Evolutionary conservation across 306 rosid genomes (phyloP), one percentile per base, ranked within the genome.

Genomic region (Lablab purpureus): DNA sequence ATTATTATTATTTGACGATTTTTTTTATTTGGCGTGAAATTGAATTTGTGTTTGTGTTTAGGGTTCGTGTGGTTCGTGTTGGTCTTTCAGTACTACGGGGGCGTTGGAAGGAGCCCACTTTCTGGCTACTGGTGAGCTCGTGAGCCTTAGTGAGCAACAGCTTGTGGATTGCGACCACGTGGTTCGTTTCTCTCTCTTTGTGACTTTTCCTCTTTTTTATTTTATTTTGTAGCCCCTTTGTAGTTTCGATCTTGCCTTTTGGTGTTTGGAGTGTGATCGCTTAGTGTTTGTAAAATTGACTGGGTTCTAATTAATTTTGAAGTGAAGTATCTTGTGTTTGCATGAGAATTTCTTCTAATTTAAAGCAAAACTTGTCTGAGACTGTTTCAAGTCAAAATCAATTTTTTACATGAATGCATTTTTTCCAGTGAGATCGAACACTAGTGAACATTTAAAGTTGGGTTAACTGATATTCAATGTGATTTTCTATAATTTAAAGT

Each of bases 91-190:
- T 25, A 74, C 99, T 2, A 71, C 90, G 2, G 99, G 99, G 68
- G 99, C 99, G 9, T 78, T 95, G 73, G 99, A 95, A 83, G 99
- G 99, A 78, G 91, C 99, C 74, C 87, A 93, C 69, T 93, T 66
- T 82, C 83, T 93, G 79, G 45, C 86, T 15, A 89, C 94, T 4
- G 97, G 98, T 50, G 84, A 93, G 73, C 92, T 93, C 2, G 74
- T 74, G 19, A 91, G 96, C 73, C 89, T 96, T 50, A 96, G 99
- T 17, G 98, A 93, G 84, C 98, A 96, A 69, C 99, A 93, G 89
- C 98, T 96, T 77, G 97, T 96, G 86, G 99, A 96, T 77, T 95
- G 99, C 22, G 99, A 95, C 71, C 98, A 96, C 27, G 92, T 89
- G 98, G 99, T 95, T 76, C 56, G 99, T 94, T 88, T 74, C 22